Percentiles rank a stretch among this genome's conserved stretches.
Conservation (phyloP, 768 basidiomycete genomes). For the Suillus tomentosus region DNA sequence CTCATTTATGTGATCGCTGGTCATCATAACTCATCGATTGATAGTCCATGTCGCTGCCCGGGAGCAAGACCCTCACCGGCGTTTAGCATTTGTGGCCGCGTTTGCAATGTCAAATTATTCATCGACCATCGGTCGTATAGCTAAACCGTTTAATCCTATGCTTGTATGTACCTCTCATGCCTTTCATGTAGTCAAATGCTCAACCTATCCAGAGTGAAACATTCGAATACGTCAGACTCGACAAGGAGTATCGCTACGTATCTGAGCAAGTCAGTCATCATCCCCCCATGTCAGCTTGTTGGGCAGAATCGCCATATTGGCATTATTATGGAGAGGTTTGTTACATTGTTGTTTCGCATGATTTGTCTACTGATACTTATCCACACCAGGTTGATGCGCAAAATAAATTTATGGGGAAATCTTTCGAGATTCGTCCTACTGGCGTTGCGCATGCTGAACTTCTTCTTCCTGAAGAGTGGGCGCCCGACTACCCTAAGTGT, state of each 20-base stretch:
- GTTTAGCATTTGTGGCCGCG: conserved; percentile 91
- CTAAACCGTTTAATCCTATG: conserved; percentile 97
- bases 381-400: conserved; percentile 82
- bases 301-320: conserved; percentile 89
- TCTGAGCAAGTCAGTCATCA: conserved; percentile 98
- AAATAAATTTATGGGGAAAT: conserved; percentile 95
- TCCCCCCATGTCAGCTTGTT: conserved; percentile 95
- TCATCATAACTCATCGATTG: conserved; percentile 14
- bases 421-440: conserved; percentile 94
- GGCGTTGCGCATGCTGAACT: conserved; percentile 92
- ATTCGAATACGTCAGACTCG: conserved; percentile 88
- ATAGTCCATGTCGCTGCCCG: conserved; percentile 82
- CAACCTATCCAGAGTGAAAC: conserved; percentile 69
- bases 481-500: conserved; percentile 60
- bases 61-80: conserved; percentile 74
- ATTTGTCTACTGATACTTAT: conserved; percentile 13
- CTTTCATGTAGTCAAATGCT: neutral
- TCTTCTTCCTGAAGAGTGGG: conserved; percentile 68
- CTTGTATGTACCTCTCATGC: conserved; percentile 51
- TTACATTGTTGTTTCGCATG: neutral
- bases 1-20: conserved; percentile 9
- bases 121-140: conserved; percentile 93
- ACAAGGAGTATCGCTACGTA: conserved; percentile 88
- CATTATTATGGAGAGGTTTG: conserved; percentile 85
- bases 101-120: conserved; percentile 99